These are phyloP conservation scores for Vitis hybrid DNA, from an alignment of 177 flowering plant species.

Conservation along the genomic window DNA sequence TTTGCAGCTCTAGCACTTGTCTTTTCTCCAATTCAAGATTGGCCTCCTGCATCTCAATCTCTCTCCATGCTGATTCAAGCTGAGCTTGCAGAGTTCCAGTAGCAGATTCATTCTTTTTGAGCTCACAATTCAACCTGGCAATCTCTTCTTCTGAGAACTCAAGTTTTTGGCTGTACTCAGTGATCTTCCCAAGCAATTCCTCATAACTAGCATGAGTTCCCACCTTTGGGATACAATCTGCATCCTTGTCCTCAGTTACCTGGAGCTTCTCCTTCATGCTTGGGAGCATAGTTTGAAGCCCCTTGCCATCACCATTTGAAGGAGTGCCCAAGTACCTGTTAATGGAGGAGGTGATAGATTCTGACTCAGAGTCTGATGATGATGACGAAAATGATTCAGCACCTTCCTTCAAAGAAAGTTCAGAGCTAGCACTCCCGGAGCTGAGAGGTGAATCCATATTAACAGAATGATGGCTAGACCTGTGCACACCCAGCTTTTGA, in stretches of 20 bases:
- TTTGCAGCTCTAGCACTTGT: slow-evolving; percentile 23
- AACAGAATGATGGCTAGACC: slow-evolving; percentile 12
- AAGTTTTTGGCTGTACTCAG: slow-evolving; percentile 18
- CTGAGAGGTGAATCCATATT: slow-evolving; percentile 18
- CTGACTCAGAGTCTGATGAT: slow-evolving; percentile 37
- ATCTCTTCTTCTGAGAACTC: slow-evolving; percentile 30
- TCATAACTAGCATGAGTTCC: slow-evolving; percentile 12
- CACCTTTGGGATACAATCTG: slow-evolving; percentile 1
- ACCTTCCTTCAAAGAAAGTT: slow-evolving; percentile 29
- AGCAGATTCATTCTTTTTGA: slow-evolving; percentile 15
- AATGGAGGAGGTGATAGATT: slow-evolving; percentile 21
- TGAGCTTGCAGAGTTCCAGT: slow-evolving; percentile 14
- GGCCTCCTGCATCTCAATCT: slow-evolving; percentile 26
- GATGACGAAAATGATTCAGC: slow-evolving; percentile 26
- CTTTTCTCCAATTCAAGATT: slow-evolving; percentile 28
- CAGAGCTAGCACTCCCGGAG: slow-evolving; percentile 32
- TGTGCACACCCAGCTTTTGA: slow-evolving; percentile 19
- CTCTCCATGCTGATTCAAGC: slow-evolving; percentile 25
- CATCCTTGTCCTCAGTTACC: slow-evolving; percentile 8
- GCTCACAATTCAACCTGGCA: slow-evolving; percentile 21
- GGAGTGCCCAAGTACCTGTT: slow-evolving; percentile 12
- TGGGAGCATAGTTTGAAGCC: slow-evolving; percentile 14
- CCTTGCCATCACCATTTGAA: slow-evolving; percentile 6
- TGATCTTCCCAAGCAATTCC: slow-evolving; percentile 14
- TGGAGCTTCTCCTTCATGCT: slow-evolving; percentile 15